A percentile compares a stretch with the other conserved stretches of the same genome.
phyloP scores from a whole-genome alignment of 257 asterid species.

The Gentiana straminea region DNA sequence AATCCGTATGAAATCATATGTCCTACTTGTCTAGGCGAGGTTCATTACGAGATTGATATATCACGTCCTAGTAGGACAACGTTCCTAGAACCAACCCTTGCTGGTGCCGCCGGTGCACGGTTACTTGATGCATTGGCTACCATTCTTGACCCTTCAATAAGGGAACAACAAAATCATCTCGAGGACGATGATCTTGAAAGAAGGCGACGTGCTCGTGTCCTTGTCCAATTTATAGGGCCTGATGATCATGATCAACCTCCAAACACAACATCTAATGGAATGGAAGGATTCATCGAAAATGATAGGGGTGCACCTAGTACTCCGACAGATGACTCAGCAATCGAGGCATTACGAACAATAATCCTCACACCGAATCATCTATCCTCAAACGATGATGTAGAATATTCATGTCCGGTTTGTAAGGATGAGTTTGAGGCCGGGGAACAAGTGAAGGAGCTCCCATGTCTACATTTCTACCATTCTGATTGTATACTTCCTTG shows the following conservation, averaged over 20 bases:
- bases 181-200: background rate
- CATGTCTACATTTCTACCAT: conserved; percentile 80
- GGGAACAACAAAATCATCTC: conserved; percentile 1
- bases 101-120: conserved; percentile 15
- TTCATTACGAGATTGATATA: conserved; percentile 49
- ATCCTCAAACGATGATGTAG: conserved; percentile 15
- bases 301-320: conserved; percentile 29
- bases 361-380: conserved; percentile 26
- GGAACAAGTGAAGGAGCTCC: conserved; percentile 48
- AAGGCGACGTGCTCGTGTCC: conserved; percentile 27
- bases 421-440: conserved; percentile 78
- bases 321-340: conserved; percentile 28
- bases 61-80: conserved; percentile 35
- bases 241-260: conserved; percentile 3
- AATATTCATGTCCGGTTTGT: conserved; percentile 54
- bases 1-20: conserved; percentile 60
- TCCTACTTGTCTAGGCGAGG: conserved; percentile 52
- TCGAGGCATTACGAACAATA: conserved; percentile 40
- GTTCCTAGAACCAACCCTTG: conserved; percentile 23
- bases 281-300: conserved; percentile 2
- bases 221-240: conserved; percentile 54
- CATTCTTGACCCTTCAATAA: conserved; percentile 32
- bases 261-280: conserved; percentile 20
- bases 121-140: conserved; percentile 40
- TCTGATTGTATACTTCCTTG: conserved; percentile 70